Evolutionary conservation across 805 yeast genomes (phyloP), one percentile per base, ranked within the genome.

Genomic region (Crinitomyces ghanaensis): DNA sequence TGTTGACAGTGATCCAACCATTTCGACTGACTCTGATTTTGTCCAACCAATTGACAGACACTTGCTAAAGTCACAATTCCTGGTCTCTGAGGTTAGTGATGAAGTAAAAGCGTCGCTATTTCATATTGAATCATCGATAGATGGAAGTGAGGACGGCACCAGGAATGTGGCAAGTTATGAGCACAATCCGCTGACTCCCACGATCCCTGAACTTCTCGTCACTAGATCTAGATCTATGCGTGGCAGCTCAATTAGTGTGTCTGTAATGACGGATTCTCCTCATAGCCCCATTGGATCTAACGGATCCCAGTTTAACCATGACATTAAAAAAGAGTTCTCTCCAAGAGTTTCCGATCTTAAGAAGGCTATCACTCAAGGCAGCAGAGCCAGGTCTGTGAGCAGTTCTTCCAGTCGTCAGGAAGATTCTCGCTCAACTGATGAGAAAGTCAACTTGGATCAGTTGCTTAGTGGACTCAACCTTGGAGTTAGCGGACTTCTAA

Each of bases 311-410:
- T n/a, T n/a, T n/a, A n/a, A n/a, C n/a, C n/a, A n/a, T n/a, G n/a
- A n/a, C n/a, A n/a, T n/a, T 6, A 28, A 38, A 14, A 26, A 36
- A 2, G 43, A 39, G 19, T 36, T 26, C 16, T 31, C 49, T 7
- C 49, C 49, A 2, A 20, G 38, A 4, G 40, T 44, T 9, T 12
- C 26, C 3, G 49, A 44, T 26, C 34, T 44, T 13, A 42, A 39
- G 25, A 31, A 41, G 20, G 45, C 41, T 8, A 42, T 40, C n/a
- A n/a, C n/a, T n/a, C n/a, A n/a, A n/a, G n/a, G n/a, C n/a, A n/a
- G n/a, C n/a, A n/a, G n/a, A n/a, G n/a, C n/a, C n/a, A n/a, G n/a
- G n/a, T n/a, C n/a, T n/a, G n/a, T n/a, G n/a, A n/a, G n/a, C n/a
- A n/a, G n/a, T n/a, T n/a, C n/a, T n/a, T n/a, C n/a, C n/a, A n/a